Evolutionary conservation across 495 filamentous ascomycete genomes (phyloP).

Genomic region (Daldinia caldariorum): DNA sequence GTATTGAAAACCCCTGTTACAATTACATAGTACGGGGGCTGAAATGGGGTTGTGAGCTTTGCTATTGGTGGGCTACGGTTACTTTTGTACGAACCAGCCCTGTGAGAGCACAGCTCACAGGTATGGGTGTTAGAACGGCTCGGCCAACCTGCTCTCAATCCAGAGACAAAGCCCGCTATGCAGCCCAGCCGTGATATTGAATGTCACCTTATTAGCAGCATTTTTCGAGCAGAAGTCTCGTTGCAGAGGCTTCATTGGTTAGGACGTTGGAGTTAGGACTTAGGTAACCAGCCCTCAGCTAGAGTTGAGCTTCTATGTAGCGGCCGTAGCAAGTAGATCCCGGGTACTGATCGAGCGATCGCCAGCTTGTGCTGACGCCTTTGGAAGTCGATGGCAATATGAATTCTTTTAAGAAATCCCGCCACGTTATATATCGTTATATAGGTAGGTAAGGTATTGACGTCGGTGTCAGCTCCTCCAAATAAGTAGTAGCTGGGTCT

Average conservation of each 20-base stretch:
- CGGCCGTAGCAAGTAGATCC: slow-evolving; percentile 1
- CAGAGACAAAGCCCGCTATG: slow-evolving; percentile 22
- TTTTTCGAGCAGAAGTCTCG: slow-evolving; percentile 13
- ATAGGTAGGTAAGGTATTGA: no score
- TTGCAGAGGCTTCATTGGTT: slow-evolving; percentile 26
- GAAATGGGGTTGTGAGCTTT: not conserved
- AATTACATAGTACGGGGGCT: slow-evolving; percentile 7
- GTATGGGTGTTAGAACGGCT: slow-evolving; percentile 3
- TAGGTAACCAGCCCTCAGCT: slow-evolving; percentile 10
- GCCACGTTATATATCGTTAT: slow-evolving; percentile 28
- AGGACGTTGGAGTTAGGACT: slow-evolving; percentile 2
- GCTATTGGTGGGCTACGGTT: slow-evolving; percentile 27
- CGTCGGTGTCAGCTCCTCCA: slow-evolving; percentile 5
- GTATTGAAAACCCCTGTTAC: slow-evolving; percentile 19
- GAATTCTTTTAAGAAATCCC: slow-evolving; percentile 16
- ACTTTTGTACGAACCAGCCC: slow-evolving; percentile 41
- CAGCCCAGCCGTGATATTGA: slow-evolving; percentile 16
- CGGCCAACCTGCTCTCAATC: slow-evolving; percentile 4
- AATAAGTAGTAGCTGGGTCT: slow-evolving; percentile 2
- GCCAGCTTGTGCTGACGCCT: slow-evolving; percentile 25
- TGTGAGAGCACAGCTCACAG: slow-evolving; percentile 8
- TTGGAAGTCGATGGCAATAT: slow-evolving; percentile 4
- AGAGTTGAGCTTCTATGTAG: slow-evolving; percentile 8
- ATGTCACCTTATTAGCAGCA: slow-evolving; percentile 32
- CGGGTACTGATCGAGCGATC: slow-evolving; percentile 16